Conservation (phyloP, 345 rosid genomes). For the Hevea brasiliensis region DNA sequence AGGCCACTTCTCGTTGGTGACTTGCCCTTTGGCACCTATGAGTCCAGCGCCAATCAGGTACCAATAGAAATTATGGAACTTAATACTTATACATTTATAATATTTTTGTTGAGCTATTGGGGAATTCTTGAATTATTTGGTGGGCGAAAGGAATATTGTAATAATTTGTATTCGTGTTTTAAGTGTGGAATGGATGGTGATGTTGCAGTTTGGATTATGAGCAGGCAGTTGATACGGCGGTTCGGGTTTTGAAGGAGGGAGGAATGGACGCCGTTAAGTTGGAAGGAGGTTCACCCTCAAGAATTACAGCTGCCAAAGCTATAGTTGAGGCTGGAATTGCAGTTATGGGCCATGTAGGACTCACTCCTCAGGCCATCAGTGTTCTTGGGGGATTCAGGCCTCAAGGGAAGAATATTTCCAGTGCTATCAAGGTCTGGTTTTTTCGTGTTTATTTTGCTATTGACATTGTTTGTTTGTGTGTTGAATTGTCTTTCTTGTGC, state of each 20-base stretch:
- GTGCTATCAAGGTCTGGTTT: slow-evolving; percentile 71
- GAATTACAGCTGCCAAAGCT: slow-evolving; percentile 77
- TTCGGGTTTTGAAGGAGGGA: slow-evolving; percentile 79
- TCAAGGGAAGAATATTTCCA: slow-evolving; percentile 72
- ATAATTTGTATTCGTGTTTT: neutral
- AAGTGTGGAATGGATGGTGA: slow-evolving; percentile 20
- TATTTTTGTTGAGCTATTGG: neutral
- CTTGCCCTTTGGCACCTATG: slow-evolving; percentile 87
- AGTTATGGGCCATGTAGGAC: slow-evolving; percentile 94
- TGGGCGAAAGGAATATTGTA: neutral
- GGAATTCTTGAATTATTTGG: neutral
- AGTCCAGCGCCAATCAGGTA: slow-evolving; percentile 69
- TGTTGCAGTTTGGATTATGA: slow-evolving; percentile 33
- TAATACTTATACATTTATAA: too few species aligned
- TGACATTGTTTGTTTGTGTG: neutral
- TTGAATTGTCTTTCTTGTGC: slow-evolving; percentile 20
- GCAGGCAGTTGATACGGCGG: slow-evolving; percentile 89
- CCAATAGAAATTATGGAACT: too few species aligned
- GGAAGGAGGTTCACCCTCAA: slow-evolving; percentile 83
- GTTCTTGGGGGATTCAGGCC: slow-evolving; percentile 97
- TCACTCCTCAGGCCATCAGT: slow-evolving; percentile 96
- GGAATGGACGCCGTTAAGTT: slow-evolving; percentile 92
- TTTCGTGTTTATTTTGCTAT: neutral
- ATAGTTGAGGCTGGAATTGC: slow-evolving; percentile 95
- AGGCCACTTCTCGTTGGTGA: slow-evolving; percentile 86